A percentile compares a stretch with the other conserved stretches of the same genome.
phyloP scores from a whole-genome alignment of 495 filamentous ascomycete genomes.

The Penicillium verhagenii region DNA sequence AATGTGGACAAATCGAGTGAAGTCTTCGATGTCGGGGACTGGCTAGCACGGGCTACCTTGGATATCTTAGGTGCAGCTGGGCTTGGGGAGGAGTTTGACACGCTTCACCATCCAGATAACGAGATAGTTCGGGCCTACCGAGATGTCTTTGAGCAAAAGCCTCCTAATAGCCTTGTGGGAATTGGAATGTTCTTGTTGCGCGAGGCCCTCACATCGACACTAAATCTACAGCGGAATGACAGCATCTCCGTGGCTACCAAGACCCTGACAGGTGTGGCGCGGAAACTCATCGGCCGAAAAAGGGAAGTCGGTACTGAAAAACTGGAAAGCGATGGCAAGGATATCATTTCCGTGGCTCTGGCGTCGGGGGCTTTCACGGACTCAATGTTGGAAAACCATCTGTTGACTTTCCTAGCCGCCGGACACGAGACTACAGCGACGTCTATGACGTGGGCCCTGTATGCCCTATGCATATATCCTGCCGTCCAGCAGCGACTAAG shows the following conservation, averaged over 20 bases:
- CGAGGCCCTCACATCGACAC: background rate
- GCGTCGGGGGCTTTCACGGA: conserved; percentile 63
- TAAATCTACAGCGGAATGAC: conserved; percentile 2
- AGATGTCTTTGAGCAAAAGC: conserved; percentile 3
- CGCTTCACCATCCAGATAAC: conserved; percentile 56
- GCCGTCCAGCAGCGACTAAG: conserved; percentile 19
- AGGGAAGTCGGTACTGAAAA: conserved; percentile 32
- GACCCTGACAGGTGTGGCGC: conserved; percentile 1
- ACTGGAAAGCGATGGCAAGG: conserved; percentile 29
- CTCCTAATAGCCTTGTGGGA: background rate
- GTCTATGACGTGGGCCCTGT: conserved; percentile 24
- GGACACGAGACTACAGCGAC: conserved; percentile 59
- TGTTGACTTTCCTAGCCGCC: conserved; percentile 78
- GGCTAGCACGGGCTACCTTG: conserved; percentile 58
- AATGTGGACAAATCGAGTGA: background rate
- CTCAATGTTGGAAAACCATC: conserved; percentile 66
- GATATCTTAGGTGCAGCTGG: conserved; percentile 78
- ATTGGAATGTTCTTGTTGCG: background rate
- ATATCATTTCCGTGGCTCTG: conserved; percentile 69
- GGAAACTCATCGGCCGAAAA: background rate
- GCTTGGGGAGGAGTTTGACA: conserved; percentile 68
- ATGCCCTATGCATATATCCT: conserved; percentile 17
- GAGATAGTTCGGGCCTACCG: conserved; percentile 42
- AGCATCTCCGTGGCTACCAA: background rate
- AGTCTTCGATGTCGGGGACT: conserved; percentile 29